Conservation (phyloP, 345 rosid species). For the Brassica juncea region DNA sequence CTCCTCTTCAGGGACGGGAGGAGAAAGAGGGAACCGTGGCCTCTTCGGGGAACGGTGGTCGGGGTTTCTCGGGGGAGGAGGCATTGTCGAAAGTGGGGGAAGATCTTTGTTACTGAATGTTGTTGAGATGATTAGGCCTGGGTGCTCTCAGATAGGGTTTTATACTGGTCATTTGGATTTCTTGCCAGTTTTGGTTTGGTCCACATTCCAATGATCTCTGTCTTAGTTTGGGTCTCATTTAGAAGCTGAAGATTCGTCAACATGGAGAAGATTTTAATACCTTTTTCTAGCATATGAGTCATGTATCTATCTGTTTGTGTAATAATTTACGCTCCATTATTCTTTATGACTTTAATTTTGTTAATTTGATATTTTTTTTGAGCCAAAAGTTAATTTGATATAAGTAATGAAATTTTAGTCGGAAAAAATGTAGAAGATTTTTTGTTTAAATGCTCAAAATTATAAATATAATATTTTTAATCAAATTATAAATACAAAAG, state of each 20-base stretch:
- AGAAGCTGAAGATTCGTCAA: not conserved
- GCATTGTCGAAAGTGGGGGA: not conserved
- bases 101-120: not conserved
- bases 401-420: too few species aligned
- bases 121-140: not conserved
- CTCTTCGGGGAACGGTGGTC: not conserved
- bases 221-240: not conserved
- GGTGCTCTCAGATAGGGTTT: not conserved
- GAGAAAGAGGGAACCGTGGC: not conserved
- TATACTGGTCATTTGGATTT: not conserved
- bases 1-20: not conserved
- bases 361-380: too few species aligned
- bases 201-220: not conserved
- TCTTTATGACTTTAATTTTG: too few species aligned
- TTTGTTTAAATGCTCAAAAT: too few species aligned
- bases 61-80: not conserved
- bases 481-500: too few species aligned
- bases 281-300: not conserved
- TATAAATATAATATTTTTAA: too few species aligned
- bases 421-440: too few species aligned
- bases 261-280: not conserved
- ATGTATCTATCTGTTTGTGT: too few species aligned
- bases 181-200: not conserved
- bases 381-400: too few species aligned
- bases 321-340: too few species aligned